A percentile compares a stretch with the other conserved stretches of the same genome.
These are phyloP conservation scores for Mycosarcoma maydis DNA, from an alignment of 1,284 basidiomycete genomes.

Conservation along the genomic window DNA sequence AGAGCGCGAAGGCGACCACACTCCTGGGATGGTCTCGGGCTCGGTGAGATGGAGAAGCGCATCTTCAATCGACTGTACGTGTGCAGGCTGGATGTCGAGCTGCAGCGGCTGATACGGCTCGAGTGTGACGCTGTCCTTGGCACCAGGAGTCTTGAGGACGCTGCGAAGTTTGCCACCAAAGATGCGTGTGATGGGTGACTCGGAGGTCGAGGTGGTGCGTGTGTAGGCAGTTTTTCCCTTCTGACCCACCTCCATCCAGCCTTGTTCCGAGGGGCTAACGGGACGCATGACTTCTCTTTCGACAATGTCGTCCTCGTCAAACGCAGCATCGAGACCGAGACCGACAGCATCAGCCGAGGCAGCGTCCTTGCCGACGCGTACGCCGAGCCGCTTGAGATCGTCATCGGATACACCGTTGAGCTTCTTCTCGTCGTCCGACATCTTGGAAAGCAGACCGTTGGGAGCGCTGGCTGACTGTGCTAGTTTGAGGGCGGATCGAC, in stretches of 20 bases:
- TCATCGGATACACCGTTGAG: conserved; percentile 45
- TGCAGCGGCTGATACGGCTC: conserved; percentile 92
- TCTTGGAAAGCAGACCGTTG: conserved; percentile 31
- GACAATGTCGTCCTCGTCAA: conserved; percentile 70
- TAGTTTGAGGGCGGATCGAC: conserved; percentile 63
- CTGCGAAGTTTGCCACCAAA: conserved; percentile 95
- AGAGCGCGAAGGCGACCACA: conserved; percentile 67
- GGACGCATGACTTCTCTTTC: conserved; percentile 69
- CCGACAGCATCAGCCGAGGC: conserved; percentile 12
- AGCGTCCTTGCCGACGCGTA: conserved; percentile 23
- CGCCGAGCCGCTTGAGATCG: conserved; percentile 32
- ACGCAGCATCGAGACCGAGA: conserved; percentile 14
- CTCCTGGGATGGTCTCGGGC: conserved; percentile 83
- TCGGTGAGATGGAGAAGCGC: conserved; percentile 82
- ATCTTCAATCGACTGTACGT: conserved; percentile 82
- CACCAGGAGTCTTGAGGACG: conserved; percentile 80
- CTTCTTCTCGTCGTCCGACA: conserved; percentile 43
- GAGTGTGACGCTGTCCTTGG: conserved; percentile 84
- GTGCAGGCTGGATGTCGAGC: conserved; percentile 80
- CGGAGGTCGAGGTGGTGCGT: conserved; percentile 79
- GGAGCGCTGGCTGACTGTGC: conserved; percentile 62
- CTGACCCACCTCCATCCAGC: conserved; percentile 92
- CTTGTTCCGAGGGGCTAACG: conserved; percentile 61
- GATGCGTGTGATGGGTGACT: conserved; percentile 88
- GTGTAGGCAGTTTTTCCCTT: conserved; percentile 86